Conservation (phyloP, 1,284 basidiomycete species). For the Melampsora abietis-canadensis region DNA sequence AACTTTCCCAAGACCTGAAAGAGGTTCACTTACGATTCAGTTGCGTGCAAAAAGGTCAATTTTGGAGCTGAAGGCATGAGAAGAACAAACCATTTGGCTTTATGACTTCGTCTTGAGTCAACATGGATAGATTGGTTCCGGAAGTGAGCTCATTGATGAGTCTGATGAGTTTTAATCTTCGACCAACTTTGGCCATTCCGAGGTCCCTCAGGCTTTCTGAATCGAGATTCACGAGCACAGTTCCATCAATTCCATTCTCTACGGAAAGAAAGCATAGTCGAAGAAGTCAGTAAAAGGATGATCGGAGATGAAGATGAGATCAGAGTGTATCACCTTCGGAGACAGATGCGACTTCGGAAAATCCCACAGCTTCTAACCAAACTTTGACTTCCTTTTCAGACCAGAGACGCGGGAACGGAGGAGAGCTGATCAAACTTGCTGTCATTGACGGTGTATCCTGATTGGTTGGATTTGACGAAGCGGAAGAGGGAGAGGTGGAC, state of each 20-base stretch:
- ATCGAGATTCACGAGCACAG: slow-evolving; percentile 33
- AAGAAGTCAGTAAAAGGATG: neutral
- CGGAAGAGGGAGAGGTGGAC: slow-evolving; percentile 26
- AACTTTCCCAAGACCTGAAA: neutral
- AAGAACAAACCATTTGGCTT: neutral
- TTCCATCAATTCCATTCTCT: slow-evolving; percentile 41
- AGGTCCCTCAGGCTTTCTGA: slow-evolving; percentile 31
- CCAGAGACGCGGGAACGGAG: slow-evolving; percentile 15
- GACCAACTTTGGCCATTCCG: slow-evolving; percentile 35
- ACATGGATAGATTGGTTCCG: neutral
- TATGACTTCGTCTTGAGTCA: neutral
- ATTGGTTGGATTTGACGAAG: slow-evolving; percentile 12
- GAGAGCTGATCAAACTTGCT: slow-evolving; percentile 16
- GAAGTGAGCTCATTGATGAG: slow-evolving; percentile 30
- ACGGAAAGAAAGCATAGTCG: neutral
- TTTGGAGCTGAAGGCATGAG: neutral
- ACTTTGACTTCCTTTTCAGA: slow-evolving; percentile 29
- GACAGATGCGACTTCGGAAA: slow-evolving; percentile 17
- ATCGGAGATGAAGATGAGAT: neutral
- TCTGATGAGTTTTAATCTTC: slow-evolving; percentile 30
- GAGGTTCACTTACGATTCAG: neutral
- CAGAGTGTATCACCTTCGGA: slow-evolving; percentile 16
- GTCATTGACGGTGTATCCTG: neutral
- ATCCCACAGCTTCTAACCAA: slow-evolving; percentile 31
- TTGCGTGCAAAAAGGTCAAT: neutral